phyloP scores from a whole-genome alignment of 2,329 filamentous ascomycete genomes.

The Onygenales sp. region DNA sequence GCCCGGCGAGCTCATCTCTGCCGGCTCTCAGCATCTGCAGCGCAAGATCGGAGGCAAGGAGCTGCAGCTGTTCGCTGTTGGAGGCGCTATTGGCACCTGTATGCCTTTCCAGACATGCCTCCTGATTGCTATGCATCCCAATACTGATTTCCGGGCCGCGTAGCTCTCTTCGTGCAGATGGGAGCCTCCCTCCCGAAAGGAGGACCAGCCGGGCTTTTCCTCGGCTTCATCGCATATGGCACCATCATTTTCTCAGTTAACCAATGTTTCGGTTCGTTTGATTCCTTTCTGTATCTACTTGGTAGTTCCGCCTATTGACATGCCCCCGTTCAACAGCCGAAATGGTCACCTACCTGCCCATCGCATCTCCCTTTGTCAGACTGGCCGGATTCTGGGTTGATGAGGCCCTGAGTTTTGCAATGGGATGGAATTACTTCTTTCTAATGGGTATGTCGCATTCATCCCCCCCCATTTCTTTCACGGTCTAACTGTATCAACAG shows the following conservation, averaged over 20 bases:
- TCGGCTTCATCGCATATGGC: constrained; percentile 20
- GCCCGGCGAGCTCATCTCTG: constrained; percentile 6
- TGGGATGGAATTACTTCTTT: constrained; percentile 22
- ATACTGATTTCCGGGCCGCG: background rate
- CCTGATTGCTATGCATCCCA: background rate
- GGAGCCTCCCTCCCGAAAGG: constrained; percentile 24
- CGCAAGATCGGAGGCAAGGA: constrained; percentile 23
- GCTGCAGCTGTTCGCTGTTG: constrained; percentile 26
- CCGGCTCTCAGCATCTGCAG: constrained; percentile 20
- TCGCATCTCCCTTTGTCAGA: constrained; percentile 18
- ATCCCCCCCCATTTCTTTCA: background rate
- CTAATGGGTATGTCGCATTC: constrained; percentile 13
- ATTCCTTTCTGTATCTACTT: background rate
- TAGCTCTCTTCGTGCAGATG: constrained; percentile 17
- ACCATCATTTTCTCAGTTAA: constrained; percentile 23
- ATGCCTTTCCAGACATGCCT: constrained; percentile 3
- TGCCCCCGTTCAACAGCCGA: constrained; percentile 12
- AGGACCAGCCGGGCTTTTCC: constrained; percentile 25
- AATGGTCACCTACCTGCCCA: constrained; percentile 21
- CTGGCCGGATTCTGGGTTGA: constrained; percentile 21
- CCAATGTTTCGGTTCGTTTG: constrained; percentile 15
- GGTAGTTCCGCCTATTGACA: background rate
- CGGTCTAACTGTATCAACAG: constrained; percentile 3
- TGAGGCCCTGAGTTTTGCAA: constrained; percentile 20
- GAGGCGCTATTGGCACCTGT: constrained; percentile 27